Base-by-base conservation (phyloP, 495 filamentous ascomycete genomes). In the Lasiosphaeria hispida region DNA sequence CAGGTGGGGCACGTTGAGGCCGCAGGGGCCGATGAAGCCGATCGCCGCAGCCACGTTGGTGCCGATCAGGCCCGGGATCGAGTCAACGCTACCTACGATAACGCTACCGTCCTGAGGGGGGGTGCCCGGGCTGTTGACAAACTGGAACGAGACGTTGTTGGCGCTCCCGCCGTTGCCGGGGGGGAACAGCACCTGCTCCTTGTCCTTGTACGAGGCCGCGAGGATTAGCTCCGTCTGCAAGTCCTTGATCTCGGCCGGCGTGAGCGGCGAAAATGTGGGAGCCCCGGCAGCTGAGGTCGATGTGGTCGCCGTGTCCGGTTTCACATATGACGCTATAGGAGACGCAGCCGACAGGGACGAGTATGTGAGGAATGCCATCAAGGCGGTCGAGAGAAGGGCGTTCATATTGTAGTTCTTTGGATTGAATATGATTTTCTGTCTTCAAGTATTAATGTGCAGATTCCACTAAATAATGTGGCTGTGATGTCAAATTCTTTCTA, bases 1-100 rank as follows among this genome's bases (percentile, higher is more conserved):
- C 11, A 66, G 66, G 64, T 80, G 76, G 4, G 77, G 75, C 0
- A 72, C 75, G 60, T 80, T 80, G 47, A 79, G 69, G 36, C 77
- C 74, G 65, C 76, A 80, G 11, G 74, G 72, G 8, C 65, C 69
- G 37, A 80, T 56, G 64, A 80, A 80, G 9, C 75, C 75, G n/a
- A 77, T 60, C 18, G 68, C 63, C 56, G 68, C 67, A 45, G 63
- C 61, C 18, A 72, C 67, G 34, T 68, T 66, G 4, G 67, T 72
- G 23, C 68, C 72, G 41, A 76, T 72, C 19, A 79, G 63, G 0
- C 73, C 69, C 1, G 75, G 76, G 58, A 77, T 77, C n/a, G 64
- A 64, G 56, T 73, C 65, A 30, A 72, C 64, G 58, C 68, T 70
- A 8, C 70, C 72, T 13, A 63, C 63, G 36, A 77, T 71, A 51